A percentile compares a stretch with the other conserved stretches of the same genome.
Evolutionary conservation across 176 grass and related monocot genomes (phyloP).

Genomic region (Musa beccarii): DNA sequence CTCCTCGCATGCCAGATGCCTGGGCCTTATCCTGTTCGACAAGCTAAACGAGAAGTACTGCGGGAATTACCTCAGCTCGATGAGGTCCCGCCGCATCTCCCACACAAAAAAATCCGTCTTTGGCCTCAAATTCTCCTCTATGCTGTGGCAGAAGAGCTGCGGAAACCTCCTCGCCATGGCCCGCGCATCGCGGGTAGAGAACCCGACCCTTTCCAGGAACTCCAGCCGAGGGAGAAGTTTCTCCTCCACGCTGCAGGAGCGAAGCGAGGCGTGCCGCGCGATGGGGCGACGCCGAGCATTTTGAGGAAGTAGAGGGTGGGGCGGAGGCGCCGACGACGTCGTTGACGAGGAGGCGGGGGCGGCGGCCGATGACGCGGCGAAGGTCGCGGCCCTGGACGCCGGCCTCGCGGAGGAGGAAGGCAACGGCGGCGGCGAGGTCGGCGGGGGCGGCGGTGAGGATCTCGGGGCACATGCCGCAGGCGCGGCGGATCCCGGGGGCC

Average conservation of each 20-base stretch:
- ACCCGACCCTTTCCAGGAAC: constrained; percentile 60
- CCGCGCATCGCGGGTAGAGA: constrained; percentile 35
- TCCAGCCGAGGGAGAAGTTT: constrained; percentile 13
- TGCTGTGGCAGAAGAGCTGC: constrained; percentile 56
- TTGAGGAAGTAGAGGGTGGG: constrained; percentile 85
- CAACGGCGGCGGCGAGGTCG: constrained; percentile 32
- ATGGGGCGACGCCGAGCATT: constrained; percentile 50
- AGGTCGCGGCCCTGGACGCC: constrained; percentile 37
- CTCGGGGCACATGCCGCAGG: constrained; percentile 62
- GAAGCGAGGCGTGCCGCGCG: constrained; percentile 48
- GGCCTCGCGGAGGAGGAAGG: constrained; percentile 47
- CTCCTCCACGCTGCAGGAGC: constrained; percentile 83
- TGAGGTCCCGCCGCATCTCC: constrained; percentile 41
- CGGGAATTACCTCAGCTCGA: constrained; percentile 69
- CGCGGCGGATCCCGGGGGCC: constrained; percentile 40
- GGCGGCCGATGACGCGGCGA: constrained; percentile 38
- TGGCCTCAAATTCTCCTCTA: constrained; percentile 66
- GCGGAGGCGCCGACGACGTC: constrained; percentile 46
- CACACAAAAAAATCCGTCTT: constrained; percentile 53
- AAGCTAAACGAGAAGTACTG: constrained; percentile 81
- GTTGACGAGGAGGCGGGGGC: constrained; percentile 64
- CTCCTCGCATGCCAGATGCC: constrained; percentile 48
- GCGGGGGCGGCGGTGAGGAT: constrained; percentile 16
- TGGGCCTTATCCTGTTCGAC: constrained; percentile 41
- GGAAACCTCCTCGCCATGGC: constrained; percentile 78